These are phyloP conservation scores for Talaromyces rugulosus DNA, from an alignment of 2,329 filamentous ascomycete species.

Conservation along the genomic window DNA sequence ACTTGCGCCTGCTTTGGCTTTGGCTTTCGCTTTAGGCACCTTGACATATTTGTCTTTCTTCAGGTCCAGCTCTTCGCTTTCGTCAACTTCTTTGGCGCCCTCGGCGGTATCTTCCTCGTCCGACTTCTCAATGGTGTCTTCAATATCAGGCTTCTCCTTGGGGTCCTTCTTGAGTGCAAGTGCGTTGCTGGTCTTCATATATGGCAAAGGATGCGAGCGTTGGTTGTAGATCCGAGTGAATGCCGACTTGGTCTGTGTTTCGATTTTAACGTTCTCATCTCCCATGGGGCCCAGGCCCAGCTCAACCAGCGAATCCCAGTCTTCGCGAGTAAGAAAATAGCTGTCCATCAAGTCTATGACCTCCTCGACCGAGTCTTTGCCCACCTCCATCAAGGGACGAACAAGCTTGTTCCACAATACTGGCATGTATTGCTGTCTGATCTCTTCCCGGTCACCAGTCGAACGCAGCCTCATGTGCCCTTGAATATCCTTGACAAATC, in stretches of 20 bases:
- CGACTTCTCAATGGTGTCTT: slow-evolving; percentile 92
- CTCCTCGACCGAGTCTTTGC: slow-evolving; percentile 74
- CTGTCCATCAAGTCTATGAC: slow-evolving; percentile 96
- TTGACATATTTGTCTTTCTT: slow-evolving; percentile 97
- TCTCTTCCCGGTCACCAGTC: slow-evolving; percentile 86
- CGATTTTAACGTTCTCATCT: slow-evolving; percentile 70
- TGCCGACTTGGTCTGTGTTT: slow-evolving; percentile 77
- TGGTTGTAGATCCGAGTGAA: slow-evolving; percentile 91
- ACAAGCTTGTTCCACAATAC: slow-evolving; percentile 79
- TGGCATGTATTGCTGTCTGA: slow-evolving; percentile 91
- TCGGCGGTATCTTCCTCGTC: slow-evolving; percentile 63
- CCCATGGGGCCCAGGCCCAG: slow-evolving; percentile 82
- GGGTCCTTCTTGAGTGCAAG: slow-evolving; percentile 65
- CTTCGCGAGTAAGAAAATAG: slow-evolving; percentile 91
- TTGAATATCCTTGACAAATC: slow-evolving; percentile 88
- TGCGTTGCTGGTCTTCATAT: slow-evolving; percentile 86
- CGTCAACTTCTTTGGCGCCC: slow-evolving; percentile 57
- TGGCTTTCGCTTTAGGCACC: slow-evolving; percentile 59
- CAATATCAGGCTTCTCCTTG: slow-evolving; percentile 81
- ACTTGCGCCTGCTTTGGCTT: slow-evolving; percentile 35
- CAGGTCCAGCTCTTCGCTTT: slow-evolving; percentile 74
- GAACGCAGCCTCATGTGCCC: slow-evolving; percentile 91
- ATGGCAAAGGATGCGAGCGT: slow-evolving; percentile 82
- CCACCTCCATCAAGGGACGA: slow-evolving; percentile 68
- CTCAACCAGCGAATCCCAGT: slow-evolving; percentile 90